Base-by-base conservation (phyloP, 2,329 filamentous ascomycete genomes). In the Exophiala sideris region DNA sequence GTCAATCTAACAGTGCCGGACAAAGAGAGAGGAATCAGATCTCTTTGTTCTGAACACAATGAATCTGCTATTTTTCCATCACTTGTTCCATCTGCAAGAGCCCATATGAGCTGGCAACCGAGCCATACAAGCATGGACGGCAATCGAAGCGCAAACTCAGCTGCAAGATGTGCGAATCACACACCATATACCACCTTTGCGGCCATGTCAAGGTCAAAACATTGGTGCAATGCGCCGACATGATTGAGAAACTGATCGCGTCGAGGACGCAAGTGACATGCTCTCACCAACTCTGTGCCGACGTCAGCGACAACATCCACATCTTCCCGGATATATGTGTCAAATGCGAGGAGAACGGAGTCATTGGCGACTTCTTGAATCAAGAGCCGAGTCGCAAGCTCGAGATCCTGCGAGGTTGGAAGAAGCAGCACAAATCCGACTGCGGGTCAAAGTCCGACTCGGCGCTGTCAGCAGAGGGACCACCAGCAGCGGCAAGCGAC, bases 131-230 rank as follows among this genome's bases (percentile, higher is more conserved):
- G 24, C 24, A 29, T 29, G 24, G 24, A 29, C 24, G 24, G 24
- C 24, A 2, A 29, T 8, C 24, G 7, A 29, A 29, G 24, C 7
- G 24, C 24, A 5, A 29, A 29, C 24, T 4, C 24, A 8, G 24
- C 24, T 3, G n/a, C 21, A 32, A 48, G 11, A 62, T 62, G 60
- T 61, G 60, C 45, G 48, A 59, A 38, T 51, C 48, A 16, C 53
- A 60, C 36, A 56, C 40, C 5, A 58, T 60, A 33, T 49, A 59
- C 35, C 39, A 57, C 34, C 40, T 62, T 44, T 62, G 60, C 46
- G 60, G 60, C 10, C 60, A 62, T 47, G 48, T 52, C 51, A 55
- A 56, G 21, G 36, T 58, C 44, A 60, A 51, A 35, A 59, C 53
- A 32, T 41, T 61, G 24, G 47, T 60, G 9, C 57, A 60, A 29